phyloP scores from a whole-genome alignment of 805 yeast species.

The Hemisphaericaspora nanyangensis region DNA sequence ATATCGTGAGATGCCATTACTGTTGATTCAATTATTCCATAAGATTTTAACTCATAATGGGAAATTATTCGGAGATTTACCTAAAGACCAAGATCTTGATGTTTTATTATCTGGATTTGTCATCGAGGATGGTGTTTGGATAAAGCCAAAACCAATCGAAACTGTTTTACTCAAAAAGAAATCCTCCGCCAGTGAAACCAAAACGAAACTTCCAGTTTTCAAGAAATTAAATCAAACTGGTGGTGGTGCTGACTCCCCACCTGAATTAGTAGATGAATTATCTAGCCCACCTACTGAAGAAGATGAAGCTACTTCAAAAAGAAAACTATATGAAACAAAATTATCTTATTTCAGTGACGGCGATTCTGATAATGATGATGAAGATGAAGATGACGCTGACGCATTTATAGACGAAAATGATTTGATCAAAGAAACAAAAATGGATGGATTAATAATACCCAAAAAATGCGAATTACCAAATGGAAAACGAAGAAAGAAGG shows the following conservation, averaged over 20 bases:
- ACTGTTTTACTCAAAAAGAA: slow-evolving; percentile 25
- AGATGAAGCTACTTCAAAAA: slow-evolving; percentile 38
- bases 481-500: slow-evolving; percentile 73
- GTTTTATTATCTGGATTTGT: slow-evolving; percentile 66
- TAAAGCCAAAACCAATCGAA: slow-evolving; percentile 43
- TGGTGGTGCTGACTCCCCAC: slow-evolving; percentile 2
- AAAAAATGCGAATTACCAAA: slow-evolving; percentile 49
- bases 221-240: slow-evolving; percentile 11
- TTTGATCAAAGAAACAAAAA: slow-evolving; percentile 28
- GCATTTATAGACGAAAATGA: slow-evolving; percentile 34
- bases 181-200: slow-evolving; percentile 3
- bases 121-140: slow-evolving; percentile 48
- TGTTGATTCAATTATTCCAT: slow-evolving; percentile 35
- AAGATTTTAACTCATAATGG: slow-evolving; percentile 43
- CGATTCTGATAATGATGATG: slow-evolving; percentile 49
- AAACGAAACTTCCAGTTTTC: slow-evolving; percentile 15
- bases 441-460: slow-evolving; percentile 46
- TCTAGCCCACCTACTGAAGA: slow-evolving; percentile 27
- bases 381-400: slow-evolving; percentile 19
- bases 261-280: slow-evolving; percentile 44
- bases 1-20: slow-evolving; percentile 45
- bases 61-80: slow-evolving; percentile 49
- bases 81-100: slow-evolving; percentile 49
- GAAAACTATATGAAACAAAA: slow-evolving; percentile 44
- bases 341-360: slow-evolving; percentile 52